phyloP scores from a whole-genome alignment of 1,284 basidiomycete genomes.

The Pyrrhoderma noxium region DNA sequence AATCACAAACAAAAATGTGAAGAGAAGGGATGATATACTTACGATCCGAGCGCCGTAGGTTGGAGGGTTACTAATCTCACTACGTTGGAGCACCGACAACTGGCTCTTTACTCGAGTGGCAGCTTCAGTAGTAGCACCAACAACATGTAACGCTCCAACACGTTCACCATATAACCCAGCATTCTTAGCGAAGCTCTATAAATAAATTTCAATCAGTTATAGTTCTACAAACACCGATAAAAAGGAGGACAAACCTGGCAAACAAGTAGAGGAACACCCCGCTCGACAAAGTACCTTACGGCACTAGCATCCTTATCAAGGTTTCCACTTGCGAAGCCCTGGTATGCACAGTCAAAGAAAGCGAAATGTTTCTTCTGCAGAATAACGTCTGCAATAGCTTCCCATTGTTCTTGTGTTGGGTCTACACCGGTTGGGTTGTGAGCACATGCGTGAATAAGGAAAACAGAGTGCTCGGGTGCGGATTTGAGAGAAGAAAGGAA shows the following conservation, averaged over 20 bases:
- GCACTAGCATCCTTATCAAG: slow-evolving; percentile 72
- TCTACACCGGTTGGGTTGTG: slow-evolving; percentile 97
- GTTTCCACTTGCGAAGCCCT: slow-evolving; percentile 87
- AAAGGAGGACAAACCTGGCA: slow-evolving; percentile 58
- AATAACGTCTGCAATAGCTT: slow-evolving; percentile 70
- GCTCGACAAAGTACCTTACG: slow-evolving; percentile 69
- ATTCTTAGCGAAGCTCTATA: slow-evolving; percentile 92
- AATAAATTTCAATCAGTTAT: neutral
- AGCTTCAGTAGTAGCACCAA: slow-evolving; percentile 53
- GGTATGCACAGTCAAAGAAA: slow-evolving; percentile 95
- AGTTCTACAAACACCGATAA: neutral
- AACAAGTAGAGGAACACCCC: slow-evolving; percentile 72
- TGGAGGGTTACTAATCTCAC: slow-evolving; percentile 92
- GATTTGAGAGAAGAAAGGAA: slow-evolving; percentile 59
- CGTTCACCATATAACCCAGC: slow-evolving; percentile 92
- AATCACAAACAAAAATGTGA: slow-evolving; percentile 14
- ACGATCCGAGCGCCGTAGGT: slow-evolving; percentile 86
- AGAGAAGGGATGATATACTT: slow-evolving; percentile 23
- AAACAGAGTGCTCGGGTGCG: slow-evolving; percentile 72
- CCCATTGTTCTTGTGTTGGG: slow-evolving; percentile 87
- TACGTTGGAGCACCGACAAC: slow-evolving; percentile 79
- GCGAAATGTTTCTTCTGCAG: slow-evolving; percentile 75
- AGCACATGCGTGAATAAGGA: slow-evolving; percentile 90
- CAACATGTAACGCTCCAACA: slow-evolving; percentile 78
- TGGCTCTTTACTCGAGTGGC: slow-evolving; percentile 77